Evolutionary conservation across 2,329 filamentous ascomycete genomes (phyloP), one percentile per base, ranked within the genome.

Genomic region (Cladophialophora exuberans): DNA sequence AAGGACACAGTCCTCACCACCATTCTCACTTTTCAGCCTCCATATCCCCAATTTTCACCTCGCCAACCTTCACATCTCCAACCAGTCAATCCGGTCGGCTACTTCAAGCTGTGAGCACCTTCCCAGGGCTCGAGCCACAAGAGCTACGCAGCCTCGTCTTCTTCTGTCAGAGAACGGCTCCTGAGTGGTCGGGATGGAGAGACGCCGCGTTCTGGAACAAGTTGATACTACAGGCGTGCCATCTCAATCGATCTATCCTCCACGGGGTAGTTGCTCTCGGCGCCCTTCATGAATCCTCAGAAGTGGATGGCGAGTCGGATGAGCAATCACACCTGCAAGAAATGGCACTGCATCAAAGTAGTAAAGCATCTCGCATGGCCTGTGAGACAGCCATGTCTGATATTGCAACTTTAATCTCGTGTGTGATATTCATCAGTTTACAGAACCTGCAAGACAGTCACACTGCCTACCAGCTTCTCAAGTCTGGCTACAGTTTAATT

Each of bases 181-280:
- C 59, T 28, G 58, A 63, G 38, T 63, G 61, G 61, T 63, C 61
- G 9, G 61, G 61, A 22, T 63, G 59, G 53, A 55, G 56, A 17
- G 61, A 63, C 48, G 61, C 59, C 9, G 47, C 56, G 10, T 68
- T 69, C 35, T 69, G 67, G 67, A 66, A 61, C 43, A 59, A 62
- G 15, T 44, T 67, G 2, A 64, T 69, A 6, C 59, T 67, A 44
- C 67, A 68, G 44, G 65, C 65, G 10, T 67, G 62, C 26, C 65
- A 67, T 35, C 57, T 64, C 9, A 65, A 68, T 42, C 65, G 60
- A 26, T 64, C 66, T 1, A 59, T 69, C 17, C 66, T 67, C 50
- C 66, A 69, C 53, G 62, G 65, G 7, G 60, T 67, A 46, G 63
- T 68, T 22, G 66, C 66, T 6, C 49, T 68, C 6, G 67, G 67